Evolutionary conservation across 805 yeast species (phyloP).

Genomic region (Hanseniaspora vineae): DNA sequence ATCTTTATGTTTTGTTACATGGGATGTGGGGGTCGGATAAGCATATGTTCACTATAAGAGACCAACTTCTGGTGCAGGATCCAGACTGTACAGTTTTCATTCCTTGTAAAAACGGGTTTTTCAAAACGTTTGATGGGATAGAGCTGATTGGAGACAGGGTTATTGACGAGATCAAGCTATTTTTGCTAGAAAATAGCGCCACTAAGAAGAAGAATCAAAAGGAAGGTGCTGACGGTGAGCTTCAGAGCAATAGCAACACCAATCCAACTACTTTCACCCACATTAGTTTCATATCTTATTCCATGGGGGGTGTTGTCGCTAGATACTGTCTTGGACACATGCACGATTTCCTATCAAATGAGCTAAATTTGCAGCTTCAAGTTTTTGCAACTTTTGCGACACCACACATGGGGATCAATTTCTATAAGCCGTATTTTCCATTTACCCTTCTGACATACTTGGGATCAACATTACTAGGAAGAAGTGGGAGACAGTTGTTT

Average conservation of each 20-base stretch:
- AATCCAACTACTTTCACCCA: constrained; percentile 24
- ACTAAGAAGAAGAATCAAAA: constrained; percentile 14
- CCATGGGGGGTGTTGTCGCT: constrained; percentile 77
- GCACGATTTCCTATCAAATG: constrained; percentile 16
- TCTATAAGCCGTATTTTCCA: constrained; percentile 27
- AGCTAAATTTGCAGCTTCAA: constrained; percentile 11
- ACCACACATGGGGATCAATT: constrained; percentile 56
- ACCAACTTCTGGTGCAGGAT: constrained; percentile 27
- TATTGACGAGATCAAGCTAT: constrained; percentile 45
- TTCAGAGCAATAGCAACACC: no score
- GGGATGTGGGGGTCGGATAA: constrained; percentile 66
- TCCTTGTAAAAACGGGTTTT: constrained; percentile 52
- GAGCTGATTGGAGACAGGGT: constrained; percentile 59
- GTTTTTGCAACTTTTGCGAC: constrained; percentile 65
- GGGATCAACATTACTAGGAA: constrained; percentile 46
- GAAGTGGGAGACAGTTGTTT: constrained; percentile 67
- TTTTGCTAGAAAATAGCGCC: constrained; percentile 25
- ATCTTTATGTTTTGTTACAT: constrained; percentile 61
- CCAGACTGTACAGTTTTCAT: constrained; percentile 33
- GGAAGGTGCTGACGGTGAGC: no score
- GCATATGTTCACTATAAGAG: constrained; percentile 39
- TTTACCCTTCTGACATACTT: constrained; percentile 31
- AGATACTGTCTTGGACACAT: constrained; percentile 67
- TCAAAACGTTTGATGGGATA: constrained; percentile 78
- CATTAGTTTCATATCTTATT: constrained; percentile 75